Evolutionary conservation across 257 asterid species (phyloP).

Genomic region (Solanum chiquidenum): DNA sequence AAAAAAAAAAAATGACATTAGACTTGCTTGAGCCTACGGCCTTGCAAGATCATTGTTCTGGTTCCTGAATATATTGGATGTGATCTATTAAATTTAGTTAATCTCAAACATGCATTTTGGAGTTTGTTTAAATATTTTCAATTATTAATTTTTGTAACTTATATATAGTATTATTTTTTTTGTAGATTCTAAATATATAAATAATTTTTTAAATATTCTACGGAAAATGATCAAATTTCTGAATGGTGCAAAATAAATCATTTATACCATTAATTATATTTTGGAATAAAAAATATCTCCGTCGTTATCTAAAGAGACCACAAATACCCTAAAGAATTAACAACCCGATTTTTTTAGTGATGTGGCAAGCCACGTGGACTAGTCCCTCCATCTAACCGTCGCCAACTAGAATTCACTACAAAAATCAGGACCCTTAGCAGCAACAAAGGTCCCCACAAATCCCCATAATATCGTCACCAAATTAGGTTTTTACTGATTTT

Average conservation of each 20-base stretch:
- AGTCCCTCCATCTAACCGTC: accelerated
- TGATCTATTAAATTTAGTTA: not conserved
- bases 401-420: not conserved
- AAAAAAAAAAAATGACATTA: not conserved
- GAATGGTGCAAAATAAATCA: not conserved
- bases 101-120: not conserved
- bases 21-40: not conserved
- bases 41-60: not conserved
- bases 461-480: not conserved
- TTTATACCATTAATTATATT: not conserved
- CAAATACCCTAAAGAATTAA: not conserved
- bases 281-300: not conserved
- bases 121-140: not conserved
- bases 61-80: not conserved
- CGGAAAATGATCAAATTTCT: too few species aligned
- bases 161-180: too few species aligned
- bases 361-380: not conserved
- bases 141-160: too few species aligned
- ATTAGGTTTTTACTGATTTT: too few species aligned
- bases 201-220: too few species aligned
- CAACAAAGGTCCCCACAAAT: not conserved
- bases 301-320: accelerated
- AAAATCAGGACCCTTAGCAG: not conserved
- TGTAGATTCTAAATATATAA: not conserved
- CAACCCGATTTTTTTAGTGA: too few species aligned